Evolutionary conservation across 1,139 yeast genomes (phyloP).

Genomic region (Yarrowia galli): DNA sequence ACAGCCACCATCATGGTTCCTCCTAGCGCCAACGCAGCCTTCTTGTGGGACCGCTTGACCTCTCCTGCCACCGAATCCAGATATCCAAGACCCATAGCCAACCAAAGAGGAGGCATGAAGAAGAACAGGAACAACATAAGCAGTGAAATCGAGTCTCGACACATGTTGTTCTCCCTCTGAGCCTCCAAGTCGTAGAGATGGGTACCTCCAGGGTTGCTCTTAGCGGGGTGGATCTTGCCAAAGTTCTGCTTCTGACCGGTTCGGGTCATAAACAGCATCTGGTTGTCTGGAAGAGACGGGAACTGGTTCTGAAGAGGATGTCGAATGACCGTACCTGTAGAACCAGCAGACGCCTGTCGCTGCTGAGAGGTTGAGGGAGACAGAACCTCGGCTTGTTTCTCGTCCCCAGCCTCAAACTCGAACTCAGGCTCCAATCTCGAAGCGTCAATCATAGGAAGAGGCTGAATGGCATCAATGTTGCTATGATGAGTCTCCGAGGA

Average conservation of each 20-base stretch:
- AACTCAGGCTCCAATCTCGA: background rate
- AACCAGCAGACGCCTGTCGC: slow-evolving; percentile 27
- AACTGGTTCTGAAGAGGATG: slow-evolving; percentile 36
- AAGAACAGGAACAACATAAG: slow-evolving; percentile 44
- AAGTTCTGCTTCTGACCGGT: slow-evolving; percentile 29
- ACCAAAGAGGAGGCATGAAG: slow-evolving; percentile 53
- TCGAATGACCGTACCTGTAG: slow-evolving; percentile 32
- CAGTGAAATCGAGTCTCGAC: slow-evolving; percentile 33
- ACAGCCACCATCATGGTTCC: slow-evolving; percentile 45
- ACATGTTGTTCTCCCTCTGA: slow-evolving; percentile 15
- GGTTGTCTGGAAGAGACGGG: slow-evolving; percentile 33
- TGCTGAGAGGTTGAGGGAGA: slow-evolving; percentile 2
- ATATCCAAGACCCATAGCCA: slow-evolving; percentile 51
- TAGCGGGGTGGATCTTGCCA: slow-evolving; percentile 10
- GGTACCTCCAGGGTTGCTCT: slow-evolving; percentile 27
- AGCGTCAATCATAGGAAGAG: slow-evolving; percentile 13
- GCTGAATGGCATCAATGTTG: background rate
- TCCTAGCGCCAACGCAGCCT: slow-evolving; percentile 46
- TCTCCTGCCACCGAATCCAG: slow-evolving; percentile 50
- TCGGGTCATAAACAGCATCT: slow-evolving; percentile 34
- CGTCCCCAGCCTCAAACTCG: background rate
- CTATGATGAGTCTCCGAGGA: background rate
- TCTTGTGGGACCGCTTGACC: slow-evolving; percentile 48
- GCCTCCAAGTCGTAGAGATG: slow-evolving; percentile 27
- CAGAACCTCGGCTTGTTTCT: background rate